Evolutionary conservation across 2,329 filamentous ascomycete species (phyloP), one percentile per base, ranked within the genome.

Genomic region (Esteya vermicola): DNA sequence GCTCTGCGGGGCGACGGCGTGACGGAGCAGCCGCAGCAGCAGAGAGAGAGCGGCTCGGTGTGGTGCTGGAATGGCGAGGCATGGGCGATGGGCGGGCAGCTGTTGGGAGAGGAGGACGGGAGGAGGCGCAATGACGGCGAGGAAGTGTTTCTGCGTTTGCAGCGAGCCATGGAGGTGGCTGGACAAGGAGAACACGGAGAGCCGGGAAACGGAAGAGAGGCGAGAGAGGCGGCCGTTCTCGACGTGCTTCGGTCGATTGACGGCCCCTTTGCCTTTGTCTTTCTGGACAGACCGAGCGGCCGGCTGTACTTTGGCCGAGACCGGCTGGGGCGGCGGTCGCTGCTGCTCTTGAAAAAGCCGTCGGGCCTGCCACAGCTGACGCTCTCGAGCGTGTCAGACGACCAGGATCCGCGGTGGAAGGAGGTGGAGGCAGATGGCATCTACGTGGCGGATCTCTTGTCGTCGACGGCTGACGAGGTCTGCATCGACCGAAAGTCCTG

Each of bases 61-160:
- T 67, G 98, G 3, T 95, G 89, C 67, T 98, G 91, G 91, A 98
- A 98, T 54, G 91, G 91, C 33, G 91, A 98, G 56, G 89, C 86
- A 1, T 98, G 91, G 91, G 79, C 72, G 42, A 68, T 93, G 9
- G 68, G 67, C 26, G 50, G 68, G 9, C 51, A 57, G 1, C 64
- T 94, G n/a, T 43, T 52, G 6, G 82, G n/a, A n/a, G n/a, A n/a
- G n/a, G n/a, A n/a, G n/a, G n/a, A n/a, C n/a, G n/a, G n/a, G n/a
- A n/a, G n/a, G n/a, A n/a, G n/a, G n/a, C n/a, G 77, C 42, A 95
- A 94, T 54, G 91, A 98, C 58, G 83, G 83, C 4, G 69, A 80
- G 51, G 60, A 64, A 7, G 64, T 96, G 16, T 78, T 89, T 52
- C 53, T 65, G 26, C 52, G 72, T 28, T 64, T 94, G 36, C 18